These are phyloP conservation scores for Rosa rugosa DNA, from an alignment of 306 rosid genomes.

Conservation along the genomic window DNA sequence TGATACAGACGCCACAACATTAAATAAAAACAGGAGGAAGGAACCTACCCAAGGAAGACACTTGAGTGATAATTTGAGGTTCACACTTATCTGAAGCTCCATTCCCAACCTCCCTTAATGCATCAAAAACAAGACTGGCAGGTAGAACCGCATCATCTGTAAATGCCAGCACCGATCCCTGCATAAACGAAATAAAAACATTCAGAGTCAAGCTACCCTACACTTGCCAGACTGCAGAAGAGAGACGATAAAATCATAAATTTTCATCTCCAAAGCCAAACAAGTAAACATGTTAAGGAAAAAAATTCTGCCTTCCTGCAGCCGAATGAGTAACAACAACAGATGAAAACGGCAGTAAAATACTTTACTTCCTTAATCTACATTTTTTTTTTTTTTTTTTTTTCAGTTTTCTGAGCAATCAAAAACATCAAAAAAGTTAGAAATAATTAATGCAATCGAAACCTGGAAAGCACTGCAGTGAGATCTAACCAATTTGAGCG, in stretches of 20 bases:
- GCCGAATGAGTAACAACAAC: not conserved
- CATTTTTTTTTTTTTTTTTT: too few relatives aligned
- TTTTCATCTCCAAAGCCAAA: not conserved
- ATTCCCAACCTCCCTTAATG: conserved; percentile 41
- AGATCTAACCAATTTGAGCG: conserved; percentile 10
- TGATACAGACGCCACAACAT: not conserved
- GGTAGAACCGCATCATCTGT: conserved; percentile 65
- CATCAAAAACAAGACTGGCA: conserved; percentile 40
- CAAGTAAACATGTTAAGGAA: not conserved
- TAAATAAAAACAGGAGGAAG: not conserved
- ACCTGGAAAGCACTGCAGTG: not conserved
- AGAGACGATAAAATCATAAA: not conserved
- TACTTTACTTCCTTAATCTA: too few relatives aligned
- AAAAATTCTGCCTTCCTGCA: not conserved
- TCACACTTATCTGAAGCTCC: conserved; percentile 36
- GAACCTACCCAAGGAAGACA: conserved; percentile 50
- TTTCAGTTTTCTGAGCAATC: not conserved
- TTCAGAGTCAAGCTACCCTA: not conserved
- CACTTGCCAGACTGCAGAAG: not conserved
- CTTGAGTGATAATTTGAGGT: conserved; percentile 60
- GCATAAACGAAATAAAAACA: conserved; percentile 1
- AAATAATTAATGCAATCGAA: not conserved
- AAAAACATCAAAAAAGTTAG: not conserved
- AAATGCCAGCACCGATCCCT: conserved; percentile 62
- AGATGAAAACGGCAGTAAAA: too few relatives aligned